phyloP scores from a whole-genome alignment of 305 asterid species.

The Nicotiana rustica region DNA sequence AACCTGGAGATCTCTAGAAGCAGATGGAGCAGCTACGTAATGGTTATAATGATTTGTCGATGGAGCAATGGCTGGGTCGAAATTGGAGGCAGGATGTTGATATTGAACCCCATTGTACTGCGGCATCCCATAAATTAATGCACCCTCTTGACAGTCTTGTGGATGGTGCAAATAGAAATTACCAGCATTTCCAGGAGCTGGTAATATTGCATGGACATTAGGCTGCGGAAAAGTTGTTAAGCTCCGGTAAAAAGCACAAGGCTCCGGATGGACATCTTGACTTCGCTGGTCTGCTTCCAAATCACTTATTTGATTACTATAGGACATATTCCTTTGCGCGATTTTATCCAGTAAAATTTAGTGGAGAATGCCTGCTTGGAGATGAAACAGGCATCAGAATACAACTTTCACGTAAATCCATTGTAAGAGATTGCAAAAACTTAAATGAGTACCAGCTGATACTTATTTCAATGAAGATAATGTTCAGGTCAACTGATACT shows the following conservation, averaged over 20 bases:
- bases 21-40: conserved; percentile 61
- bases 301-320: conserved; percentile 58
- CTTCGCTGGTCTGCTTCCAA: conserved; percentile 67
- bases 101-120: conserved; percentile 53
- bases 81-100: conserved; percentile 65
- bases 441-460: not conserved
- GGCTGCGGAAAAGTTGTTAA: conserved; percentile 62
- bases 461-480: not conserved
- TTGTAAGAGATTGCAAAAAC: conserved; percentile 20
- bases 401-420: conserved; percentile 1
- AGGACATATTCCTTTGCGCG: conserved; percentile 72
- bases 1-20: conserved; percentile 59
- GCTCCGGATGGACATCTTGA: conserved; percentile 49
- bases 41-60: conserved; percentile 66
- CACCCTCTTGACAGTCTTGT: conserved; percentile 62
- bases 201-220: conserved; percentile 57
- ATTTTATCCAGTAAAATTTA: conserved; percentile 42
- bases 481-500: not conserved
- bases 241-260: conserved; percentile 50
- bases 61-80: conserved; percentile 57
- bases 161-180: conserved; percentile 60
- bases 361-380: conserved; percentile 56
- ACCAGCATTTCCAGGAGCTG: conserved; percentile 53
- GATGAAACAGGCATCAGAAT: conserved; percentile 34
- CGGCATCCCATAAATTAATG: conserved; percentile 62